These are phyloP conservation scores for Pseudonitzschia multistriata DNA, from an alignment of 108 stramenopile species.

Conservation along the genomic window DNA sequence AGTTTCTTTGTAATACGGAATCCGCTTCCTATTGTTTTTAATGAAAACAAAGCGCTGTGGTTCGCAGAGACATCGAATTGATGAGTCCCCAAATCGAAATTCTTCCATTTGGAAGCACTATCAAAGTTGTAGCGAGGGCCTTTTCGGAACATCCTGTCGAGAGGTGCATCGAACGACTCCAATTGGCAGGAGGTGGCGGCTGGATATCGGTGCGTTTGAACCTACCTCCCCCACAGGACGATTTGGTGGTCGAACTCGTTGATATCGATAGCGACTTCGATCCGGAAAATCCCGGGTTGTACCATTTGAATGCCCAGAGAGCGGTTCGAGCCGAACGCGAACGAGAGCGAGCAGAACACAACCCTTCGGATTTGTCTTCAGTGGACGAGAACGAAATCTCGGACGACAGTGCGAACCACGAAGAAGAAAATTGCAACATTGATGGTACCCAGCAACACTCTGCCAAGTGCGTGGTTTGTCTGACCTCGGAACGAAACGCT, in stretches of 20 bases:
- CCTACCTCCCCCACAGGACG: slow-evolving; percentile 49
- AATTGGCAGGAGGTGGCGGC: slow-evolving; percentile 75
- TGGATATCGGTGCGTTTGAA: slow-evolving; percentile 76
- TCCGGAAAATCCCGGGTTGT: slow-evolving; percentile 55
- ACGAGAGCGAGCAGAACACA: slow-evolving; percentile 14
- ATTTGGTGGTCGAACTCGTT: slow-evolving; percentile 54
- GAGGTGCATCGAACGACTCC: slow-evolving; percentile 78
- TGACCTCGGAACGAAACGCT: slow-evolving; percentile 72
- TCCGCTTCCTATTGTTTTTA: background rate
- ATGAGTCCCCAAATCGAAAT: slow-evolving; percentile 57
- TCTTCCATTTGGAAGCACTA: slow-evolving; percentile 42
- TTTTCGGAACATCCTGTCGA: slow-evolving; percentile 77
- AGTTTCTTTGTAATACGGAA: background rate
- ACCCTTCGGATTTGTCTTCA: slow-evolving; percentile 26
- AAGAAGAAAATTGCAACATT: background rate
- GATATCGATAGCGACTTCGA: slow-evolving; percentile 54
- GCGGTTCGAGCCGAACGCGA: slow-evolving; percentile 15
- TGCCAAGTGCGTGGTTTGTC: slow-evolving; percentile 68
- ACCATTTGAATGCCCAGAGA: slow-evolving; percentile 45
- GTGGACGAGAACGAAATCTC: slow-evolving; percentile 20
- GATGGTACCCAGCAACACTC: background rate
- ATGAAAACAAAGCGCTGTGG: slow-evolving; percentile 38
- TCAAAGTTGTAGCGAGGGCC: slow-evolving; percentile 63
- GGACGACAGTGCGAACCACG: background rate
- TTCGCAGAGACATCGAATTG: slow-evolving; percentile 73